Percentiles rank a stretch among this genome's conserved stretches.
These are phyloP conservation scores for Fusarium heterosporum DNA, from an alignment of 2,329 filamentous ascomycete species.

Conservation along the genomic window DNA sequence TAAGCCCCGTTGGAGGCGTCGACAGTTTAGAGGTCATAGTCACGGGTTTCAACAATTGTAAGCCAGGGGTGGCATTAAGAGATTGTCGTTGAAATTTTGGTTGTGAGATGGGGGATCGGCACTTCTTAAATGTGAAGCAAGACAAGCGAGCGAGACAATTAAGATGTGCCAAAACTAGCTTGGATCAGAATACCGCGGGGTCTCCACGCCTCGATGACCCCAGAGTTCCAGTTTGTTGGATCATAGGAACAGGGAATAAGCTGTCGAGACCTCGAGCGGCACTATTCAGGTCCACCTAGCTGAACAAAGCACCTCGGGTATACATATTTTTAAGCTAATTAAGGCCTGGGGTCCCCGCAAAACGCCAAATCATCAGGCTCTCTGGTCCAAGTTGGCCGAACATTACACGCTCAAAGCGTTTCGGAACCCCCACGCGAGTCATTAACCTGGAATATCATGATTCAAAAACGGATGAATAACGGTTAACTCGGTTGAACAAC, in stretches of 20 bases:
- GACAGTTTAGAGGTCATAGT: background rate
- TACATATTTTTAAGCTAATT: background rate
- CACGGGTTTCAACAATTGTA: background rate
- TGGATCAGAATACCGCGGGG: slow-evolving; percentile 14
- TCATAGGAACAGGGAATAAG: background rate
- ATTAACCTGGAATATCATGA: background rate
- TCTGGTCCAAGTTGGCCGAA: background rate
- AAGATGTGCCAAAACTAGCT: slow-evolving; percentile 1
- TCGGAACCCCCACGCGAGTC: background rate
- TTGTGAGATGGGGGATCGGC: slow-evolving; percentile 1
- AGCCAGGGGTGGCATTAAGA: background rate
- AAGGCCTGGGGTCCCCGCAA: background rate
- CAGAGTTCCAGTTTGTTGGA: slow-evolving; percentile 13
- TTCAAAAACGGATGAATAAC: background rate
- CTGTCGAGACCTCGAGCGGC: background rate
- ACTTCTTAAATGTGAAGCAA: background rate
- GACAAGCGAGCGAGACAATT: background rate
- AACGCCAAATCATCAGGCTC: background rate
- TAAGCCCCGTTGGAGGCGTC: background rate
- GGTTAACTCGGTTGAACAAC: background rate
- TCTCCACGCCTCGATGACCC: slow-evolving; percentile 11
- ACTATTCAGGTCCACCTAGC: slow-evolving; percentile 19
- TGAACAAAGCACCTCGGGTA: background rate
- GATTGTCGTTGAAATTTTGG: background rate
- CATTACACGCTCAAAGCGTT: background rate